Percentiles rank a stretch among this genome's conserved stretches.
phyloP scores from a whole-genome alignment of 2,329 filamentous ascomycete species.

The Botrytis cinerea region DNA sequence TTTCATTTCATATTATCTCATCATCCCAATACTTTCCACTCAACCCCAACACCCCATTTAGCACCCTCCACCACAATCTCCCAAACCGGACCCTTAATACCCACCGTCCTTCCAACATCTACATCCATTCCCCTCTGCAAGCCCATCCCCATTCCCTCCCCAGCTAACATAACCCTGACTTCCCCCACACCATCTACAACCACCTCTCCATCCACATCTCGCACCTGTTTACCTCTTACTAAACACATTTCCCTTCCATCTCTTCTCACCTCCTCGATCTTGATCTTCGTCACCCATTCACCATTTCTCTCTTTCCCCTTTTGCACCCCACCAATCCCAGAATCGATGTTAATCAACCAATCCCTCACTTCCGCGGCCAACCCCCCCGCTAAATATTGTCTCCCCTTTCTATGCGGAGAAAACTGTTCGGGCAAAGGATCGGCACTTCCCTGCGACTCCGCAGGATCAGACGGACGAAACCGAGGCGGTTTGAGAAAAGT shows the following conservation, averaged over 20 bases:
- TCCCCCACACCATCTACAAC: slow-evolving; percentile 29
- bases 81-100: slow-evolving; percentile 42
- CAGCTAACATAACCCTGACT: slow-evolving; percentile 39
- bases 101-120: slow-evolving; percentile 36
- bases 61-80: slow-evolving; percentile 38
- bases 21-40: slow-evolving; percentile 40
- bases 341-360: slow-evolving; percentile 51
- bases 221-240: slow-evolving; percentile 36
- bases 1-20: slow-evolving; percentile 1
- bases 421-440: slow-evolving; percentile 53
- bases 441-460: slow-evolving; percentile 24
- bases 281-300: slow-evolving; percentile 38
- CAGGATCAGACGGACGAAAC: slow-evolving; percentile 39
- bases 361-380: slow-evolving; percentile 51
- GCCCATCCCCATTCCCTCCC: slow-evolving; percentile 35
- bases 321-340: background rate
- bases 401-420: slow-evolving; percentile 52
- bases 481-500: slow-evolving; percentile 41
- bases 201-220: slow-evolving; percentile 24
- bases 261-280: slow-evolving; percentile 38
- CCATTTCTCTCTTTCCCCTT: slow-evolving; percentile 28
- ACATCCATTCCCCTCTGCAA: slow-evolving; percentile 36
- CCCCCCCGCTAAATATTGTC: slow-evolving; percentile 52
- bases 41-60: slow-evolving; percentile 43
- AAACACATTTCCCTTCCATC: slow-evolving; percentile 37